A percentile compares a stretch with the other conserved stretches of the same genome.
Conservation (phyloP, 2,329 filamentous ascomycete species). For the Stagonosporopsis vannaccii region DNA sequence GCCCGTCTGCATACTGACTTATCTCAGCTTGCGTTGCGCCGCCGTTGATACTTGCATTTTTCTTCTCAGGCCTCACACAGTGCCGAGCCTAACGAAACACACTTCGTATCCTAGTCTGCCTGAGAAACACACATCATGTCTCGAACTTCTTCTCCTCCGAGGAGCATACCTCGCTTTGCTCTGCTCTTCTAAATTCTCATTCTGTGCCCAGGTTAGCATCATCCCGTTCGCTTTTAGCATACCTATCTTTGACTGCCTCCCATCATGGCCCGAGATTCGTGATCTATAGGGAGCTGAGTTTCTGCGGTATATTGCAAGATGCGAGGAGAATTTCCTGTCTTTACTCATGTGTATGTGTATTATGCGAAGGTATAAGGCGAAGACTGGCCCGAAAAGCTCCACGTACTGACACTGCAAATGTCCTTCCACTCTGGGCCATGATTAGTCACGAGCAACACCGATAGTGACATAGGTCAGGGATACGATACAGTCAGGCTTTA, state of each 20-base stretch:
- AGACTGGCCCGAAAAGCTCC: background rate
- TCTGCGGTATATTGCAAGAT: background rate
- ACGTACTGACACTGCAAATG: background rate
- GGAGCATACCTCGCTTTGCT: background rate
- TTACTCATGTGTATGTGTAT: background rate
- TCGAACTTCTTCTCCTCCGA: background rate
- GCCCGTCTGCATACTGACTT: background rate
- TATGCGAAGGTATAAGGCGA: background rate
- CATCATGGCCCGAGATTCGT: background rate
- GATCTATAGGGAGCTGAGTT: background rate
- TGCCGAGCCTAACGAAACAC: slow-evolving; percentile 11
- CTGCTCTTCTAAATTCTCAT: background rate
- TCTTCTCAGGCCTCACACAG: slow-evolving; percentile 3
- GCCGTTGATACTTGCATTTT: background rate
- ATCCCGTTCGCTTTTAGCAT: background rate
- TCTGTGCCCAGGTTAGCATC: background rate
- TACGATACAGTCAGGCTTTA: background rate
- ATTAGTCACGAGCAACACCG: no score
- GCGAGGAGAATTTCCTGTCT: background rate
- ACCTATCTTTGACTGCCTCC: background rate
- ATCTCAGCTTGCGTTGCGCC: background rate
- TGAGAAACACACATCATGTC: background rate
- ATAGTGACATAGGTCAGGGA: background rate
- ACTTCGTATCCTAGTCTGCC: background rate
- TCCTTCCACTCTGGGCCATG: no score